Percentiles rank a stretch among this genome's conserved stretches.
Conservation (phyloP, 2,329 filamentous ascomycete species). For the Ophiostoma sp. region DNA sequence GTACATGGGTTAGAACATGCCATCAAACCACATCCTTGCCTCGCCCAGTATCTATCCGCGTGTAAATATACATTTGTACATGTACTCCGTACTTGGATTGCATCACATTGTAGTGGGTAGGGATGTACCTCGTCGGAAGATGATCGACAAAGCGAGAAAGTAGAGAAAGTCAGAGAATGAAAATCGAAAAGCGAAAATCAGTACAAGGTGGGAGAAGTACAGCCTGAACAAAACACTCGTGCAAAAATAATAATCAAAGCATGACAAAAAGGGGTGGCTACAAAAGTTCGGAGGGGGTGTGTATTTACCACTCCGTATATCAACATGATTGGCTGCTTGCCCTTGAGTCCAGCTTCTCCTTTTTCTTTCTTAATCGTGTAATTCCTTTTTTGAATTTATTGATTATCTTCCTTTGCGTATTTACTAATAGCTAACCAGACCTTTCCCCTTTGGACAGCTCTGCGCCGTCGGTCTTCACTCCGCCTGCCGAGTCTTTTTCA, state of each 20-base stretch:
- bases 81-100: not conserved
- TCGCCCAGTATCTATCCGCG: conserved; percentile 9
- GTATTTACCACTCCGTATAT: not conserved
- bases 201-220: not conserved
- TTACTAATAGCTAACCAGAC: not conserved
- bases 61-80: not conserved
- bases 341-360: not conserved
- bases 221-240: not conserved
- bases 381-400: not conserved
- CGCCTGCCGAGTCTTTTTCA: not conserved
- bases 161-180: not conserved
- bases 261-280: not conserved
- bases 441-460: not conserved
- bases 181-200: not conserved
- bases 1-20: not conserved
- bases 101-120: not conserved
- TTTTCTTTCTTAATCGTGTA: not conserved
- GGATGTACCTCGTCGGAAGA: not conserved
- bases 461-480: not conserved
- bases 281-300: conserved; percentile 1
- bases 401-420: not conserved
- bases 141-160: not conserved
- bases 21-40: conserved; percentile 11
- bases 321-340: not conserved
- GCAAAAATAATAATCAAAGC: not conserved